Evolutionary conservation across 306 rosid genomes (phyloP).

Genomic region (Ormosia emarginata): DNA sequence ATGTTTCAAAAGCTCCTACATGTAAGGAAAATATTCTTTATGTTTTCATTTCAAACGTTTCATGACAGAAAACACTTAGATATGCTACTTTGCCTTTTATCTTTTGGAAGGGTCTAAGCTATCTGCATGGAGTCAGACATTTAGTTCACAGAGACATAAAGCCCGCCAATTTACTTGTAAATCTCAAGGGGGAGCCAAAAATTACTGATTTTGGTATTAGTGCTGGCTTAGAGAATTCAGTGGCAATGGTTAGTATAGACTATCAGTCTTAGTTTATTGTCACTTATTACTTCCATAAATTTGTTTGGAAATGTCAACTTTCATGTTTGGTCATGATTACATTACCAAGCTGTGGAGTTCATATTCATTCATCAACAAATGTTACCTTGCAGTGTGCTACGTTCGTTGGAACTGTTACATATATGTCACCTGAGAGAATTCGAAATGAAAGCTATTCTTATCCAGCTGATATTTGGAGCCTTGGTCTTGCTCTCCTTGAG

Average conservation of each 20-base stretch:
- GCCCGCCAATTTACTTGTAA: slow-evolving; percentile 90
- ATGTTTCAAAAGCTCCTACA: slow-evolving; percentile 90
- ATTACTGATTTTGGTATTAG: slow-evolving; percentile 97
- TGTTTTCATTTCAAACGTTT: slow-evolving; percentile 16
- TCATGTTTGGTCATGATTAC: not conserved
- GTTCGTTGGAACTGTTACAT: slow-evolving; percentile 92
- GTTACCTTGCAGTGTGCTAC: slow-evolving; percentile 77
- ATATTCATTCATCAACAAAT: slow-evolving; percentile 7
- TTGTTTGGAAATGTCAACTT: not conserved
- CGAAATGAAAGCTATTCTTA: slow-evolving; percentile 91
- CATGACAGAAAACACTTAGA: not conserved
- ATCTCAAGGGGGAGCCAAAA: slow-evolving; percentile 96
- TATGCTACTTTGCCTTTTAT: slow-evolving; percentile 16
- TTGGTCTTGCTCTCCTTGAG: slow-evolving; percentile 94
- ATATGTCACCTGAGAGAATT: slow-evolving; percentile 98
- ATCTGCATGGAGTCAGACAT: slow-evolving; percentile 88
- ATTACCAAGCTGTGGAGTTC: not conserved
- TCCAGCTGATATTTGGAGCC: slow-evolving; percentile 99
- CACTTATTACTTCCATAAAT: not conserved
- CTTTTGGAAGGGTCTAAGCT: slow-evolving; percentile 73
- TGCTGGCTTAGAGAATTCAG: slow-evolving; percentile 94
- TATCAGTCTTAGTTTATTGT: not conserved
- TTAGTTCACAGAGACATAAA: slow-evolving; percentile 96
- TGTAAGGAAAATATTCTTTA: slow-evolving; percentile 37
- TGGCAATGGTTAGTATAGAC: slow-evolving; percentile 80